phyloP scores from a whole-genome alignment of 139 green algal species.

The Chlamydomonas sphaeroides region DNA sequence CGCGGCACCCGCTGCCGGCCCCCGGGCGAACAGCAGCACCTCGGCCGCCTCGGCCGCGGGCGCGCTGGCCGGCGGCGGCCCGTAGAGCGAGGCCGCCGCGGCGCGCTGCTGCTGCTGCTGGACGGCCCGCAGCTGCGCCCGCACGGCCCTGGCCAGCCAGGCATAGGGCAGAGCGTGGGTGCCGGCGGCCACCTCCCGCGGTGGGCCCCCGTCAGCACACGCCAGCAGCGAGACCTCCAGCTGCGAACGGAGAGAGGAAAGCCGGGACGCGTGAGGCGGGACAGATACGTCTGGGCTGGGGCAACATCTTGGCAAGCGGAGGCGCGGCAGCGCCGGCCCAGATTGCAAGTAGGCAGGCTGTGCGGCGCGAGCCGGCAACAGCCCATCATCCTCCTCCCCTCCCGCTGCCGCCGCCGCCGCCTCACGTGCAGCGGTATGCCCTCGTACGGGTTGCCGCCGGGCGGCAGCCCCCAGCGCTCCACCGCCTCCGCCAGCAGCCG shows the following conservation, averaged over 20 bases:
- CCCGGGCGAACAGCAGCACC: not conserved
- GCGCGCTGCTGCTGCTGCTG: not conserved
- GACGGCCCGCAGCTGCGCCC: not conserved
- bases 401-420: not conserved
- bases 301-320: too few species aligned
- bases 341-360: too few species aligned
- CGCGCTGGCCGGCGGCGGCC: too few species aligned
- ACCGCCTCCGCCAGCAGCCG: conserved; percentile 35
- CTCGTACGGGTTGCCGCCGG: conserved; percentile 51
- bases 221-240: conserved; percentile 39
- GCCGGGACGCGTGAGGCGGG: too few species aligned
- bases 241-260: too few species aligned
- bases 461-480: not conserved
- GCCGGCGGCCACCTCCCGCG: conserved; percentile 34
- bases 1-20: too few species aligned
- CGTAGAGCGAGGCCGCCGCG: too few species aligned
- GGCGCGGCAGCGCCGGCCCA: too few species aligned
- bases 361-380: too few species aligned
- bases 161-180: conserved; percentile 29
- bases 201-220: conserved; percentile 37
- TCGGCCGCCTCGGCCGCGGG: not conserved
- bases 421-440: conserved; percentile 43
- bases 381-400: too few species aligned
- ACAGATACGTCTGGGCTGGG: too few species aligned
- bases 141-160: conserved; percentile 35